phyloP scores from a whole-genome alignment of 805 yeast genomes.

The Ogataea salicorniae region DNA sequence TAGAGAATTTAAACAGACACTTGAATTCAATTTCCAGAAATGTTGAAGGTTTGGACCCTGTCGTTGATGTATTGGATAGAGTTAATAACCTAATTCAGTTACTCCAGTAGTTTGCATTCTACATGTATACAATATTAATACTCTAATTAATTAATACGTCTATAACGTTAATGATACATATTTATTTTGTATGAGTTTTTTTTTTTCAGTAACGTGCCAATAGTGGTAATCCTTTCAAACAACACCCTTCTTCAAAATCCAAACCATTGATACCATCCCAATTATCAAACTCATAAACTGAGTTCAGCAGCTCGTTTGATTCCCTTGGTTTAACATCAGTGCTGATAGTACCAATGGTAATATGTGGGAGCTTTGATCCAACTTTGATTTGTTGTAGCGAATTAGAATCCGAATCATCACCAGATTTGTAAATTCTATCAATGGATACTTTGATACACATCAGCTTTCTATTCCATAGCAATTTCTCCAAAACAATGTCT shows the following conservation, averaged over 20 bases:
- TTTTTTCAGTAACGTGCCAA: slow-evolving; percentile 13
- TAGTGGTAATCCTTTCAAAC: slow-evolving; percentile 14
- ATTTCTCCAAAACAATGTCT: slow-evolving; percentile 35
- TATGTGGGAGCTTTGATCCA: slow-evolving; percentile 51
- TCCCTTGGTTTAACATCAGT: slow-evolving; percentile 42
- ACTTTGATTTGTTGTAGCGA: slow-evolving; percentile 15
- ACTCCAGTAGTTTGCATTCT: background rate
- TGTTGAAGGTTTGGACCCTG: slow-evolving; percentile 11
- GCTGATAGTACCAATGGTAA: slow-evolving; percentile 63
- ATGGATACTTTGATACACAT: slow-evolving; percentile 50
- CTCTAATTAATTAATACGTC: background rate
- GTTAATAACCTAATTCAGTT: slow-evolving; percentile 18
- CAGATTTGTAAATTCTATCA: slow-evolving; percentile 5
- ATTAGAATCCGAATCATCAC: slow-evolving; percentile 7
- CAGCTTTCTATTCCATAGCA: slow-evolving; percentile 48
- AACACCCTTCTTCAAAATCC: slow-evolving; percentile 8
- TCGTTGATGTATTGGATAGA: slow-evolving; percentile 14
- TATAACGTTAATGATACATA: no score
- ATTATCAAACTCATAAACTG: slow-evolving; percentile 17
- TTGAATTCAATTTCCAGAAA: slow-evolving; percentile 13
- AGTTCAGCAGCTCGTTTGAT: slow-evolving; percentile 39
- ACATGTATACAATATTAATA: background rate
- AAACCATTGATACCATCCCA: slow-evolving; percentile 1
- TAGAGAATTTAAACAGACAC: slow-evolving; percentile 9
- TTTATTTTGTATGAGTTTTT: background rate